phyloP scores from a whole-genome alignment of 2,329 filamentous ascomycete species.

The Cordyceps farinosa region DNA sequence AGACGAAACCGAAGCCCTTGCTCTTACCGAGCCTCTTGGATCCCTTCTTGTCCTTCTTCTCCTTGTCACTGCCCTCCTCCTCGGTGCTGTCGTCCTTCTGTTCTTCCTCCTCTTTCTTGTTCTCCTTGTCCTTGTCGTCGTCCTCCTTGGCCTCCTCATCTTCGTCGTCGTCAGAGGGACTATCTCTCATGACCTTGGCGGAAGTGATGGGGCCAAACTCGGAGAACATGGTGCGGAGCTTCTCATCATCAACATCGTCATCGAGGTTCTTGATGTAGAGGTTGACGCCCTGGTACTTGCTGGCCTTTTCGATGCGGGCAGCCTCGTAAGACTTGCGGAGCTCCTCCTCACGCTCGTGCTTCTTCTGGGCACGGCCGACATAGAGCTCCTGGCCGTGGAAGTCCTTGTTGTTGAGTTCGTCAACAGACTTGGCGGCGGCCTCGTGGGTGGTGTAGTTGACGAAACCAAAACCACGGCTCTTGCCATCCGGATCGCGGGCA shows the following conservation, averaged over 20 bases:
- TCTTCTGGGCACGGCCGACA: slow-evolving; percentile 98
- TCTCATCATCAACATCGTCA: slow-evolving; percentile 96
- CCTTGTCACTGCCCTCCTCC: slow-evolving; percentile 47
- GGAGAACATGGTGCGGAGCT: slow-evolving; percentile 89
- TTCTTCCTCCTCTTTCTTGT: slow-evolving; percentile 47
- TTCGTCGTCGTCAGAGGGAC: slow-evolving; percentile 51
- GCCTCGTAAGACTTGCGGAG: slow-evolving; percentile 98
- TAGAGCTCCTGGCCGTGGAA: slow-evolving; percentile 95
- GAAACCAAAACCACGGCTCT: slow-evolving; percentile 93
- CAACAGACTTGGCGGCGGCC: slow-evolving; percentile 78
- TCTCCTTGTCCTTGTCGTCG: slow-evolving; percentile 50
- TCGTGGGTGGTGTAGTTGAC: slow-evolving; percentile 96
- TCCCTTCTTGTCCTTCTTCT: slow-evolving; percentile 54
- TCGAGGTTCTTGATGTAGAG: slow-evolving; percentile 99
- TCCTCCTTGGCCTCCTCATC: slow-evolving; percentile 53
- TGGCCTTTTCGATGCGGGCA: slow-evolving; percentile 94
- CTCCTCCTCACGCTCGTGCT: slow-evolving; percentile 99
- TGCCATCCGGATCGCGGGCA: slow-evolving; percentile 82
- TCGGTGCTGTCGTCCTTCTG: slow-evolving; percentile 41
- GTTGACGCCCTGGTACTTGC: slow-evolving; percentile 99
- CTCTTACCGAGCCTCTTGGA: slow-evolving; percentile 85
- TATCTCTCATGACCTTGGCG: slow-evolving; percentile 98
- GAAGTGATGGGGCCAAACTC: slow-evolving; percentile 94
- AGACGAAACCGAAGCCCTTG: slow-evolving; percentile 99
- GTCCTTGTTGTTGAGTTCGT: slow-evolving; percentile 86